Percentiles rank a stretch among this genome's conserved stretches.
Conservation (phyloP, 805 yeast species). For the Zygotorulaspora chibaensis region DNA sequence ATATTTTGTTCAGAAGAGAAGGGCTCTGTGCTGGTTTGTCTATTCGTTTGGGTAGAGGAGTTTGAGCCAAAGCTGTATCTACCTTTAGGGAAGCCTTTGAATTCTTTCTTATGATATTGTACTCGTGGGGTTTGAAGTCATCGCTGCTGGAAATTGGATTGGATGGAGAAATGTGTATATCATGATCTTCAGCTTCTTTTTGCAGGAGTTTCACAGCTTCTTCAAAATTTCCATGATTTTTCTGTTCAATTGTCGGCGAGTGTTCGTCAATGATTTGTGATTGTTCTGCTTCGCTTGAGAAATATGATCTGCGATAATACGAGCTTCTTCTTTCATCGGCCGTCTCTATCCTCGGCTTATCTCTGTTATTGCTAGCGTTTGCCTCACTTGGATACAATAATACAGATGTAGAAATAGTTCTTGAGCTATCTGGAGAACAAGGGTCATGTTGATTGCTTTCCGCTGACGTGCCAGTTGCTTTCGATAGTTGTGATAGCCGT, state of each 20-base stretch:
- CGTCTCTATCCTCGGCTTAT: neutral
- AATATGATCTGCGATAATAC: neutral
- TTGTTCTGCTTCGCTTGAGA: slow-evolving; percentile 1
- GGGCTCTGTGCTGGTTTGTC: slow-evolving; percentile 15
- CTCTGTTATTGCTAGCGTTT: neutral
- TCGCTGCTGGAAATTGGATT: neutral
- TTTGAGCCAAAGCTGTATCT: neutral
- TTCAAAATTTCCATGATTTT: slow-evolving; percentile 16
- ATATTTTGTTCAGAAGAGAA: slow-evolving; percentile 19
- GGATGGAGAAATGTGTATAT: slow-evolving; percentile 8
- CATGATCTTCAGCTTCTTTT: slow-evolving; percentile 14
- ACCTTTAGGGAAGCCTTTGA: slow-evolving; percentile 13
- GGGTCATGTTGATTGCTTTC: neutral
- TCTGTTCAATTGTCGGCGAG: neutral
- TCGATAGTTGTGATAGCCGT: neutral
- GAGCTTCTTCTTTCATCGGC: neutral
- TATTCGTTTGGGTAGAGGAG: neutral
- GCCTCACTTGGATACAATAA: slow-evolving; percentile 2
- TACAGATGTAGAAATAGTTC: slow-evolving; percentile 14
- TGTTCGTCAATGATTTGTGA: neutral
- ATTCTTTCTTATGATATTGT: slow-evolving; percentile 13
- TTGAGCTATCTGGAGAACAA: slow-evolving; percentile 6
- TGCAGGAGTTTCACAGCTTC: slow-evolving; percentile 26
- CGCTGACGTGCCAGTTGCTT: neutral
- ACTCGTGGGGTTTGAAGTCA: slow-evolving; percentile 17